phyloP scores from a whole-genome alignment of 106 monocot species.

The Allium fistulosum region DNA sequence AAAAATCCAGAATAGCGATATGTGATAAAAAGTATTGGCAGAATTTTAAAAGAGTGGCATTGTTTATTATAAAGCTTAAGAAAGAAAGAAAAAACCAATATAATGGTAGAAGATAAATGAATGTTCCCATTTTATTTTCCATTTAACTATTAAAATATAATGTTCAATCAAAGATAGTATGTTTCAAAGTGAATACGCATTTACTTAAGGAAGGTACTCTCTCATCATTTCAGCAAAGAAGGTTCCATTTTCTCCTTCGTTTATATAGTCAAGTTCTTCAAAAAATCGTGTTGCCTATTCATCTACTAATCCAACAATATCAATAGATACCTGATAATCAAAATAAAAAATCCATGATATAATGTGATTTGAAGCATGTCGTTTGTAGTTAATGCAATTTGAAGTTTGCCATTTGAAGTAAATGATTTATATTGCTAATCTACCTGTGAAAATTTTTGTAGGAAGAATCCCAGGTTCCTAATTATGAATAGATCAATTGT shows the following conservation, averaged over 20 bases:
- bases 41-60: background rate
- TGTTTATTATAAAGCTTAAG: background rate
- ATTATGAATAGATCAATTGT: constrained; percentile 94
- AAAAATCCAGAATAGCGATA: too few relatives aligned
- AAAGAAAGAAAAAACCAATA: too few relatives aligned
- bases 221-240: constrained; percentile 98
- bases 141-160: background rate
- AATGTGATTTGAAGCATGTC: too few relatives aligned
- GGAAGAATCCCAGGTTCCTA: constrained; percentile 71
- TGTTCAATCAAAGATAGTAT: background rate
- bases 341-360: background rate
- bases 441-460: constrained; percentile 91
- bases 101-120: background rate
- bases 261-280: constrained; percentile 99
- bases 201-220: constrained; percentile 93
- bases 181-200: background rate
- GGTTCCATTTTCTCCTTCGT: constrained; percentile 96
- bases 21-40: background rate
- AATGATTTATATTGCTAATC: constrained; percentile 5
- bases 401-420: background rate
- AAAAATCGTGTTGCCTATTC: constrained; percentile 99
- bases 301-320: constrained; percentile 99
- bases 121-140: background rate
- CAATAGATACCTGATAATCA: constrained; percentile 63
- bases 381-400: background rate